Percentiles rank a stretch among this genome's conserved stretches.
Evolutionary conservation across 2,329 filamentous ascomycete species (phyloP).

Genomic region (Penicillium vulpinum): DNA sequence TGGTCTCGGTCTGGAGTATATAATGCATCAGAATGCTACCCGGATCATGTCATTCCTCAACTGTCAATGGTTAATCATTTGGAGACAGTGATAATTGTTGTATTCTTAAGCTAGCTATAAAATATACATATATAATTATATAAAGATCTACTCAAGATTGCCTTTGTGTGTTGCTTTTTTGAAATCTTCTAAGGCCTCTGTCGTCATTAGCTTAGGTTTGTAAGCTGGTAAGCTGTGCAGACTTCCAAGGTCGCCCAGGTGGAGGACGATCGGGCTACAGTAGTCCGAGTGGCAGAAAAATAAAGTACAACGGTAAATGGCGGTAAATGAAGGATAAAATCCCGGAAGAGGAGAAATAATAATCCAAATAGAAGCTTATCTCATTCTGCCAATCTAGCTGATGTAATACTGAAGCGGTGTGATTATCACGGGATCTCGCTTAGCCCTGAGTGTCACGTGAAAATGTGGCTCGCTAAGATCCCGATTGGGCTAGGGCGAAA

Average conservation of each 20-base stretch:
- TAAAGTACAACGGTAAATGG: background rate
- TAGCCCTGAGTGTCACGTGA: constrained; percentile 28
- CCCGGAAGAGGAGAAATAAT: constrained; percentile 10
- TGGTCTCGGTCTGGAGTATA: constrained; percentile 33
- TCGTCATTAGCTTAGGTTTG: constrained; percentile 27
- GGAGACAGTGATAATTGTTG: background rate
- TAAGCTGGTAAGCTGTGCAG: constrained; percentile 18
- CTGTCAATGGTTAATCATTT: background rate
- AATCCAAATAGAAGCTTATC: background rate
- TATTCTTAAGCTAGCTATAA: too few relatives aligned
- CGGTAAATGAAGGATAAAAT: too few relatives aligned
- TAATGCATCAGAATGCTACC: constrained; percentile 16
- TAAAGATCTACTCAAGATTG: background rate
- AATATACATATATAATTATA: too few relatives aligned
- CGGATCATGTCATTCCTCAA: background rate
- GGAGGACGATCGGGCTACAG: constrained; percentile 31
- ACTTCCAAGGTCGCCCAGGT: too few relatives aligned
- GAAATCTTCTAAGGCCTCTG: background rate
- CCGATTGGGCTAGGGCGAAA: constrained; percentile 34
- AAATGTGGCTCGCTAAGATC: constrained; percentile 35
- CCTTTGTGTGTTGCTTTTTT: background rate
- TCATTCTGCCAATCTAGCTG: constrained; percentile 26
- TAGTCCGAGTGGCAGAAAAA: constrained; percentile 29
- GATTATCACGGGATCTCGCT: constrained; percentile 28
- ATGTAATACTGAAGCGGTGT: constrained; percentile 9